Evolutionary conservation across 495 filamentous ascomycete genomes (phyloP), one percentile per base, ranked within the genome.

Genomic region (Penicillium desertorum): DNA sequence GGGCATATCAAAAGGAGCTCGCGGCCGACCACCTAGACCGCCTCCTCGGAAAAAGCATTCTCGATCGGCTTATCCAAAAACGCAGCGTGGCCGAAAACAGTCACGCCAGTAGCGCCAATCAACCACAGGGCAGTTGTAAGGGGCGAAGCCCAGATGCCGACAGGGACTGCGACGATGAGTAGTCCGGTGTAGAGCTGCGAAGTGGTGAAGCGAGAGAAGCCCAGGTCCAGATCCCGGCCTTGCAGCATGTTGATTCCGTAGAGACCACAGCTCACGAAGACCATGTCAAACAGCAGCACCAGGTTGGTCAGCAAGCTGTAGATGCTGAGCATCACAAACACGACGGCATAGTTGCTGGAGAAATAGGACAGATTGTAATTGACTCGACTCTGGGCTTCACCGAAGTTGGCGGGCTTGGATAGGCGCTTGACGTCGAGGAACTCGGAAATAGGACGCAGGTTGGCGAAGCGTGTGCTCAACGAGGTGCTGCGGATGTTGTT

Each of bases 11-110:
- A 91, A 85, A 87, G 91, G 92, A 96, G 90, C 84, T 95, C 90
- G 92, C 91, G 91, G 92, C 89, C 92, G 92, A 96, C 92, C 92
- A 92, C 84, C 86, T 97, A 98, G 90, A 97, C 92, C 92, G 92
- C 94, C 93, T 98, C 95, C 94, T 96, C 94, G 83, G 95, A 98
- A 97, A 98, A 98, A 98, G 93, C 92, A 92, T 93, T 92, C 85
- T 97, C 94, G 81, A 98, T 96, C 37, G 93, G 93, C 82, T 96
- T 96, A 76, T 98, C 94, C 87, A 98, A 86, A 68, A 98, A 85
- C 50, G 90, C 82, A 63, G 94, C 94, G 78, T 98, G 94, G 75
- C 95, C 95, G 60, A 98, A 79, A 58, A 97, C 92, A 70, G 84
- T 87, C 71, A 96, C 89, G 64, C 89, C 93, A 60, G 85, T 89